Conservation (phyloP, 163 green algal species). For the Prototheca cutis region DNA sequence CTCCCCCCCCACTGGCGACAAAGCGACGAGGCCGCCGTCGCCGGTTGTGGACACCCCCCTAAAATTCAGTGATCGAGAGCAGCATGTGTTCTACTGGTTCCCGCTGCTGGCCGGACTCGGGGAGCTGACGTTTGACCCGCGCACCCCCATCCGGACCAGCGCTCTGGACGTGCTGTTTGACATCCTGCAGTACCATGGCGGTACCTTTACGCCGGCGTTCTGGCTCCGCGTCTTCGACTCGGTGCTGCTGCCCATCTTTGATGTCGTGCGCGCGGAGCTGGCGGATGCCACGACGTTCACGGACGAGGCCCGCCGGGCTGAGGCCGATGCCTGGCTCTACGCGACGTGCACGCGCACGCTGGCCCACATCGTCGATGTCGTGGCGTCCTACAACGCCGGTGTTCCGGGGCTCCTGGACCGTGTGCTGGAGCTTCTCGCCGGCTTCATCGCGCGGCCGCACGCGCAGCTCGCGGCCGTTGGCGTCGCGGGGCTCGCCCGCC, state of each 20-base stretch:
- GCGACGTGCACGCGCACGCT: slow-evolving; percentile 91
- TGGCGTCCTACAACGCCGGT: slow-evolving; percentile 18
- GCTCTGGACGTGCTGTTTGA: slow-evolving; percentile 85
- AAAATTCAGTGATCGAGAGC: slow-evolving; percentile 80
- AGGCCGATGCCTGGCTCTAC: slow-evolving; percentile 87
- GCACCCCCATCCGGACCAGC: slow-evolving; percentile 52
- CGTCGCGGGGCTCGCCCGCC: slow-evolving; percentile 68
- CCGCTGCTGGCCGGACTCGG: slow-evolving; percentile 89
- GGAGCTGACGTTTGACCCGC: slow-evolving; percentile 95
- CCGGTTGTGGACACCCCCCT: no score
- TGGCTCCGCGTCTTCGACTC: slow-evolving; percentile 89
- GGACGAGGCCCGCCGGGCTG: slow-evolving; percentile 52
- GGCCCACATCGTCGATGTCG: slow-evolving; percentile 68
- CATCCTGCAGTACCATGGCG: slow-evolving; percentile 81
- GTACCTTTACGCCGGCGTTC: slow-evolving; percentile 78
- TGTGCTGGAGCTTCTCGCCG: slow-evolving; percentile 58
- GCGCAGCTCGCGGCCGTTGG: slow-evolving; percentile 77
- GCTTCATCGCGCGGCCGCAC: slow-evolving; percentile 65
- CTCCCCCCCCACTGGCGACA: no score
- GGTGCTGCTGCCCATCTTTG: slow-evolving; percentile 95
- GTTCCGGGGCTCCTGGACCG: slow-evolving; percentile 47
- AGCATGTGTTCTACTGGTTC: slow-evolving; percentile 98
- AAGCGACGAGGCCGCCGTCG: no score
- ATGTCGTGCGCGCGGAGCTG: slow-evolving; percentile 80
- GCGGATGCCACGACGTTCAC: slow-evolving; percentile 90